Evolutionary conservation across 2,329 filamentous ascomycete species (phyloP).

Genomic region (Biscogniauxia mediterranea): DNA sequence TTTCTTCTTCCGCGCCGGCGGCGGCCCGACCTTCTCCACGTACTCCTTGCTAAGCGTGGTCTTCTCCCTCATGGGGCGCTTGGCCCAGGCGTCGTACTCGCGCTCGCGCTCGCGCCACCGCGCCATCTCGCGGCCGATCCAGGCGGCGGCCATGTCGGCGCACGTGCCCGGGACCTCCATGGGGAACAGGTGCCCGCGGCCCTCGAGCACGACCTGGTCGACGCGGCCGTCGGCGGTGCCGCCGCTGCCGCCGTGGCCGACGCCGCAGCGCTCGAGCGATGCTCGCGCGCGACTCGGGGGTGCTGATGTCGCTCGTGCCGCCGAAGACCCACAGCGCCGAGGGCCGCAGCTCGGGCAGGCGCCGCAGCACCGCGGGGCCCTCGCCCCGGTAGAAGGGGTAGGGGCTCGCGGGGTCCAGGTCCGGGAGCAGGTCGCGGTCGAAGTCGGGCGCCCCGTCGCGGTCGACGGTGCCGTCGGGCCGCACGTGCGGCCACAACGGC

Average conservation of each 20-base stretch:
- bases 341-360: conserved; percentile 61
- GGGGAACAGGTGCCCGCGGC: conserved; percentile 75
- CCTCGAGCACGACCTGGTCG: conserved; percentile 59
- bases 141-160: conserved; percentile 58
- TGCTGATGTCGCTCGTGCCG: conserved; percentile 54
- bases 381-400: conserved; percentile 69
- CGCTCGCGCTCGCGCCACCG: conserved; percentile 57
- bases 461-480: conserved; percentile 40
- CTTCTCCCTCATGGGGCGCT: conserved; percentile 51
- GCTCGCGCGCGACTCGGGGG: conserved; percentile 46
- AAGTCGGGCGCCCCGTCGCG: conserved; percentile 45
- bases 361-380: conserved; percentile 51
- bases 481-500: conserved; percentile 50
- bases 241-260: conserved; percentile 66
- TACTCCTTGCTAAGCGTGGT: conserved; percentile 55
- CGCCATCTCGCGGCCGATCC: conserved; percentile 55
- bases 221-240: conserved; percentile 65
- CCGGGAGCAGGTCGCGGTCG: conserved; percentile 37
- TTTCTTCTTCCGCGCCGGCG: conserved; percentile 15
- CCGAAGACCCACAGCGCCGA: conserved; percentile 70
- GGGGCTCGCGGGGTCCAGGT: conserved; percentile 31
- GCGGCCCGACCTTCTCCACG: conserved; percentile 48
- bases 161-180: conserved; percentile 73
- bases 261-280: conserved; percentile 65
- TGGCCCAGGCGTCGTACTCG: conserved; percentile 55